These are phyloP conservation scores for Nematodospora anomalae DNA, from an alignment of 1,139 yeast genomes.

Conservation along the genomic window DNA sequence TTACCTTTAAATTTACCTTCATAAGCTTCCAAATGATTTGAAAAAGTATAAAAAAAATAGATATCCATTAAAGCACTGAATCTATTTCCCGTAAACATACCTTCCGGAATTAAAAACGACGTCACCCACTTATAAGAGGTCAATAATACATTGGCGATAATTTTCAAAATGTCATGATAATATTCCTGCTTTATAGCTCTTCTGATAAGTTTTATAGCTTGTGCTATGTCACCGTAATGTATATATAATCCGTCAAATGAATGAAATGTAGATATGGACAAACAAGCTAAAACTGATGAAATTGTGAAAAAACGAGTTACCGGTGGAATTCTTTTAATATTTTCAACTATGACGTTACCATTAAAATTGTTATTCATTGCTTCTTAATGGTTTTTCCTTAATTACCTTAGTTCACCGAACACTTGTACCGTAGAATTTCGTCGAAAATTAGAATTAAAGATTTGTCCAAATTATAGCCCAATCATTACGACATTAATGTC, in stretches of 20 bases:
- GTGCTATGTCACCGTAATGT: slow-evolving; percentile 2
- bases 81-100: slow-evolving; percentile 34
- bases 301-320: slow-evolving; percentile 49
- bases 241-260: slow-evolving; percentile 11
- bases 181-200: slow-evolving; percentile 7
- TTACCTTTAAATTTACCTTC: slow-evolving; percentile 52
- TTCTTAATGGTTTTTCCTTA: too few species aligned
- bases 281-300: slow-evolving; percentile 32
- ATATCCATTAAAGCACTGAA: slow-evolving; percentile 52
- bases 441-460: too few species aligned
- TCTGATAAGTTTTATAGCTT: not conserved
- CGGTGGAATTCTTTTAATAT: slow-evolving; percentile 42
- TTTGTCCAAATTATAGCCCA: too few species aligned
- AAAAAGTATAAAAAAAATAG: slow-evolving; percentile 57
- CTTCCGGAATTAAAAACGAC: slow-evolving; percentile 47
- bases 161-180: slow-evolving; percentile 7
- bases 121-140: slow-evolving; percentile 51
- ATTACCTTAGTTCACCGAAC: too few species aligned
- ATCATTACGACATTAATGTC: too few species aligned
- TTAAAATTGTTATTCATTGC: not conserved
- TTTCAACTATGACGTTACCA: slow-evolving; percentile 24
- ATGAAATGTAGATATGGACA: slow-evolving; percentile 20
- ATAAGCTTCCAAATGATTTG: slow-evolving; percentile 50
- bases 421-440: too few species aligned
- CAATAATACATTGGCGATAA: slow-evolving; percentile 14